A percentile compares a stretch with the other conserved stretches of the same genome.
Conservation (phyloP, 768 basidiomycete species). For the Psilocybe subaeruginosa region DNA sequence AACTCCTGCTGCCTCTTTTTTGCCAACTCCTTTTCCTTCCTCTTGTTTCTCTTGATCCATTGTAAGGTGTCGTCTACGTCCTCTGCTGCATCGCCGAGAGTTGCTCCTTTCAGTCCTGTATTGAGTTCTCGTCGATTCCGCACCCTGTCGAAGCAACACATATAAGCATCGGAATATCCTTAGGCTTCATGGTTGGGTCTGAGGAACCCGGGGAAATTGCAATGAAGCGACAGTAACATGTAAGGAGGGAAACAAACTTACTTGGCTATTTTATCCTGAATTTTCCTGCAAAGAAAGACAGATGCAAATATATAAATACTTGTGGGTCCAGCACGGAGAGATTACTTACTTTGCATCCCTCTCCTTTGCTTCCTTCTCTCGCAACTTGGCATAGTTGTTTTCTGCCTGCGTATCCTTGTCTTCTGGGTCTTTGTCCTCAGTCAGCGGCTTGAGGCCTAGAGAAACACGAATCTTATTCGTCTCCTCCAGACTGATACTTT, state of each 20-base stretch:
- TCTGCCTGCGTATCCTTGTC: constrained; percentile 85
- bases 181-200: constrained; percentile 34
- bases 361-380: constrained; percentile 70
- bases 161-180: constrained; percentile 43
- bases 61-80: constrained; percentile 79
- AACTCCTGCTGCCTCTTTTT: constrained; percentile 81
- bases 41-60: constrained; percentile 93
- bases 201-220: constrained; percentile 38
- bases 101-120: constrained; percentile 88
- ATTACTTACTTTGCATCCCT: constrained; percentile 74
- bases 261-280: constrained; percentile 83
- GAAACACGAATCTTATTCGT: constrained; percentile 96
- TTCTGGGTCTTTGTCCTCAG: constrained; percentile 74
- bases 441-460: constrained; percentile 91
- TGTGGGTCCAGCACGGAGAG: neutral
- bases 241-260: constrained; percentile 53
- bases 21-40: constrained; percentile 87
- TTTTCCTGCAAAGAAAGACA: constrained; percentile 50
- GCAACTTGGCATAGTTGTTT: constrained; percentile 77
- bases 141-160: constrained; percentile 66
- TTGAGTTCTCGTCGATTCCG: constrained; percentile 93
- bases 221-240: constrained; percentile 40
- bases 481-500: constrained; percentile 90
- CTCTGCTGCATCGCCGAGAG: constrained; percentile 86
- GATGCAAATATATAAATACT: constrained; percentile 21